Percentiles rank a stretch among this genome's conserved stretches.
Conservation (phyloP, 495 filamentous ascomycete species). For the Penicillium fimorum region DNA sequence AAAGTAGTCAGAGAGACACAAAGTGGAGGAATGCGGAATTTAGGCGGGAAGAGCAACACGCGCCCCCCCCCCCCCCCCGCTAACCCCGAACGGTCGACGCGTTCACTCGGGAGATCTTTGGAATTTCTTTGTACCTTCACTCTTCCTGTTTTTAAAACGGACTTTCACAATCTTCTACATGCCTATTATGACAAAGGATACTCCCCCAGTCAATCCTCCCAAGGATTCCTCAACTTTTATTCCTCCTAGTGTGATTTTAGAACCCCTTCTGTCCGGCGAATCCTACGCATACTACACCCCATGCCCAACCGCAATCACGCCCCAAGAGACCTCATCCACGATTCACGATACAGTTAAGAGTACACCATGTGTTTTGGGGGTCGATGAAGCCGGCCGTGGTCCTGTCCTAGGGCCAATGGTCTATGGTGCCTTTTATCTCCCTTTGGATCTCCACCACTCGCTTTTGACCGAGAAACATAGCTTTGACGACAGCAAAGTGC, state of each 20-base stretch:
- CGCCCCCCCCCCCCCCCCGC: conserved; percentile 35
- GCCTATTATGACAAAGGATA: conserved; percentile 1
- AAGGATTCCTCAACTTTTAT: conserved; percentile 54
- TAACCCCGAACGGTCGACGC: conserved; percentile 45
- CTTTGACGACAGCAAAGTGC: conserved; percentile 91
- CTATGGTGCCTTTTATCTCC: conserved; percentile 87
- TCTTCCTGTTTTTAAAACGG: background rate
- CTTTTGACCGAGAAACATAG: conserved; percentile 73
- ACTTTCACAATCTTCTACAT: background rate
- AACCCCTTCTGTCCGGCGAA: conserved; percentile 62
- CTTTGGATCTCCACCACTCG: conserved; percentile 60
- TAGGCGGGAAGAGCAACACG: conserved; percentile 31
- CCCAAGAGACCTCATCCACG: conserved; percentile 33
- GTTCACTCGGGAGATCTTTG: conserved; percentile 20
- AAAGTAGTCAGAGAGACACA: background rate
- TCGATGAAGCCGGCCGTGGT: conserved; percentile 94
- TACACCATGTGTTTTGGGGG: conserved; percentile 69
- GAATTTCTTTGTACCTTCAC: background rate
- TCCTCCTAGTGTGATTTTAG: conserved; percentile 69
- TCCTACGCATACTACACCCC: conserved; percentile 86
- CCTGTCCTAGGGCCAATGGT: conserved; percentile 98
- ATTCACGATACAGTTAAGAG: conserved; percentile 18
- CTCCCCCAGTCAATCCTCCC: background rate
- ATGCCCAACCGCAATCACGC: conserved; percentile 52
- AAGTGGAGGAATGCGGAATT: conserved; percentile 35